Evolutionary conservation across 805 yeast genomes (phyloP).

Genomic region (Kuraishia floccosa): DNA sequence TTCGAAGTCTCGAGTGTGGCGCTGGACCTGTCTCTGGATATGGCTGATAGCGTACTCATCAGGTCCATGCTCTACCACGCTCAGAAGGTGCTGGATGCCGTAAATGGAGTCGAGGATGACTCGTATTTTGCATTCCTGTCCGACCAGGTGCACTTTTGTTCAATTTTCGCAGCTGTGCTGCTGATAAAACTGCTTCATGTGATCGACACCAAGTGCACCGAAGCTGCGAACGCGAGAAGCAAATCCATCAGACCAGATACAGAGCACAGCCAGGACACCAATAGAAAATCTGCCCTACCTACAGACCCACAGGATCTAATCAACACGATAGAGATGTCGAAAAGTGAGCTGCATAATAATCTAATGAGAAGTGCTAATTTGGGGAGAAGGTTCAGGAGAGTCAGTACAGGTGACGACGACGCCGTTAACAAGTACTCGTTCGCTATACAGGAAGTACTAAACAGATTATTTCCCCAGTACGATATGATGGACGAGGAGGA

Average conservation of each 20-base stretch:
- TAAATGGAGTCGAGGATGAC: conserved; percentile 25
- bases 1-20: not conserved
- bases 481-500: too few relatives aligned
- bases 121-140: conserved; percentile 59
- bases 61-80: conserved; percentile 28
- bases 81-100: conserved; percentile 26
- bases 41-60: conserved; percentile 12
- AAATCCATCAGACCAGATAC: not conserved
- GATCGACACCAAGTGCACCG: conserved; percentile 4
- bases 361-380: conserved; percentile 5
- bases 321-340: conserved; percentile 5
- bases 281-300: not conserved
- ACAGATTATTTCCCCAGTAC: not conserved
- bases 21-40: conserved; percentile 2
- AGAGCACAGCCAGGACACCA: not conserved
- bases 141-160: conserved; percentile 53
- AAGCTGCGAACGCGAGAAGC: not conserved
- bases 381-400: conserved; percentile 5
- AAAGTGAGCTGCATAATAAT: conserved; percentile 6
- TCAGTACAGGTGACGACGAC: conserved; percentile 8
- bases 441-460: conserved; percentile 4
- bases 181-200: conserved; percentile 17
- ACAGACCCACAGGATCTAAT: conserved; percentile 1
- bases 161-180: conserved; percentile 28
- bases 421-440: conserved; percentile 5